Percentiles rank a stretch among this genome's conserved stretches.
Evolutionary conservation across 345 rosid species (phyloP).

Genomic region (Populus nigra): DNA sequence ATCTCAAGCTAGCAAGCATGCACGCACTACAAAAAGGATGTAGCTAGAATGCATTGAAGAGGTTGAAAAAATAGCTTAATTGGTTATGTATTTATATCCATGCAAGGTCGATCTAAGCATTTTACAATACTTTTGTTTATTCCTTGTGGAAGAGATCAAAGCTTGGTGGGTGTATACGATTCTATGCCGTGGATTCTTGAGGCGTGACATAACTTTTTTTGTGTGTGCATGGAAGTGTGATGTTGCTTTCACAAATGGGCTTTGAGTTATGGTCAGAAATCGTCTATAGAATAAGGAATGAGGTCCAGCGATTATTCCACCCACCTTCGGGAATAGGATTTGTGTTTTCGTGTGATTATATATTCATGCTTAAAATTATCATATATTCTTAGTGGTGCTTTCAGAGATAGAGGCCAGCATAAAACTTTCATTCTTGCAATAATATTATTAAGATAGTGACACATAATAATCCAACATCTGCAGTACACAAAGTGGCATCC

Average conservation of each 20-base stretch:
- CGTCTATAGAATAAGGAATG: conserved; percentile 19
- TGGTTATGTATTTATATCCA: conserved; percentile 11
- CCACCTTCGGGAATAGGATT: conserved; percentile 9
- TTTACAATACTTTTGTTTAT: neutral
- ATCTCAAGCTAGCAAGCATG: neutral
- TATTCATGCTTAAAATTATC: neutral
- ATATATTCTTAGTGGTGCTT: neutral
- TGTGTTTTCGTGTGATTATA: neutral
- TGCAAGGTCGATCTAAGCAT: neutral
- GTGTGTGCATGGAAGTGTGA: conserved; percentile 10
- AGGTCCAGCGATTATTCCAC: conserved; percentile 27
- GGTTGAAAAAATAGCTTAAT: neutral
- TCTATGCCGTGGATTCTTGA: conserved; percentile 11
- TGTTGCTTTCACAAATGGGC: conserved; percentile 17
- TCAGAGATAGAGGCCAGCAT: neutral
- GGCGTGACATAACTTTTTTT: neutral
- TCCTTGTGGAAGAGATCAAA: neutral
- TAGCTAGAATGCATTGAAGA: neutral
- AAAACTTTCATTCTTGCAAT: neutral
- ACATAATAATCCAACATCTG: neutral
- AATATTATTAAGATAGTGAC: neutral
- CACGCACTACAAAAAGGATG: neutral
- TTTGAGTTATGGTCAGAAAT: neutral
- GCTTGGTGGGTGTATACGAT: conserved; percentile 2
- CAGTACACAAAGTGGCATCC: too few relatives aligned